Conservation (phyloP, 108 stramenopile species). For the Bacterosira constricta region DNA sequence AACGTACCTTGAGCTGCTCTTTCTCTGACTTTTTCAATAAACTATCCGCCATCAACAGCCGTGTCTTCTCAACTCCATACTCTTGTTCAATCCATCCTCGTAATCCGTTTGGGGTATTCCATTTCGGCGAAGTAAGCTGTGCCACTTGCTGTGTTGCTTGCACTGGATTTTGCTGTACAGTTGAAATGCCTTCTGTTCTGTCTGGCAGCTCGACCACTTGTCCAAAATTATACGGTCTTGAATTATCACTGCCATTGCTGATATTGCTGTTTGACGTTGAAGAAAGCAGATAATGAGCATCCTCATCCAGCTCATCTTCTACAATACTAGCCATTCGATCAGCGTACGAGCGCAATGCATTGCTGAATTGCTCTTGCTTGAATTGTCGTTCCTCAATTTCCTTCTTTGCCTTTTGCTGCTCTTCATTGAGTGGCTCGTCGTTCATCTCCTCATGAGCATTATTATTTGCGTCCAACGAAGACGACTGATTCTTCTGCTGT, state of each 20-base stretch:
- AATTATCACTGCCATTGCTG: too few species aligned
- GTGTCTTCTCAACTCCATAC: slow-evolving; percentile 50
- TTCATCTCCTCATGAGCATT: neutral
- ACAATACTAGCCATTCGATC: slow-evolving; percentile 57
- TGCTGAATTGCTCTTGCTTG: slow-evolving; percentile 20
- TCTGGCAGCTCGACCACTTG: too few species aligned
- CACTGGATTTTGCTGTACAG: too few species aligned
- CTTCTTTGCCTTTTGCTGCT: neutral
- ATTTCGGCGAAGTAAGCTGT: neutral
- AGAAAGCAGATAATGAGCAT: slow-evolving; percentile 4
- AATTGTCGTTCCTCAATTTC: slow-evolving; percentile 15
- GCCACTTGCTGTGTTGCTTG: neutral
- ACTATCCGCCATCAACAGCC: slow-evolving; percentile 23
- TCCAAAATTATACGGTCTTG: too few species aligned
- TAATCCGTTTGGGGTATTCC: slow-evolving; percentile 22
- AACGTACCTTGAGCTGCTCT: slow-evolving; percentile 44
- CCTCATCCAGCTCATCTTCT: slow-evolving; percentile 52
- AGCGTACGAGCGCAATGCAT: slow-evolving; percentile 49
- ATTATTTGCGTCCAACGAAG: slow-evolving; percentile 2
- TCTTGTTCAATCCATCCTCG: slow-evolving; percentile 53
- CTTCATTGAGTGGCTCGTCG: neutral
- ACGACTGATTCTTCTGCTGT: slow-evolving; percentile 3
- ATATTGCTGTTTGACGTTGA: too few species aligned
- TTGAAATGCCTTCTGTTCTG: too few species aligned
- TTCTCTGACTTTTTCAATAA: slow-evolving; percentile 27